A percentile compares a stretch with the other conserved stretches of the same genome.
Evolutionary conservation across 148 eudicot genomes (phyloP).

Genomic region (Vaccinium myrtillus): DNA sequence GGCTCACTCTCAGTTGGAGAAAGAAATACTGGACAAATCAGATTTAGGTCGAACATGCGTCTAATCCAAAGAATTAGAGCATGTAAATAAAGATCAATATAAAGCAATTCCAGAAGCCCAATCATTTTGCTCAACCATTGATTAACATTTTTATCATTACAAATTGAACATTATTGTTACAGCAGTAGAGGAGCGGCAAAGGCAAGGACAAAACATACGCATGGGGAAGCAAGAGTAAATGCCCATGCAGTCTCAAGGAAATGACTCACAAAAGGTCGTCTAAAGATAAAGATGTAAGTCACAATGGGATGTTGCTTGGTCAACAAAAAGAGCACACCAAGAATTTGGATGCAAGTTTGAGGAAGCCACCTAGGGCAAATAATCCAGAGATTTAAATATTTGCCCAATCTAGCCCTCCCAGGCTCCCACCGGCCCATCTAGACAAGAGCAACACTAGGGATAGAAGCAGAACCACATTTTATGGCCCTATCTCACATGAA

Average conservation of each 20-base stretch:
- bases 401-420: constrained; percentile 1
- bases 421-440: not conserved
- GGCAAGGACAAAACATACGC: constrained; percentile 2
- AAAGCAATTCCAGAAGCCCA: constrained; percentile 9
- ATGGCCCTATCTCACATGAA: not conserved
- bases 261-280: not conserved
- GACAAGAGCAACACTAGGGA: not conserved
- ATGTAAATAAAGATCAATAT: not conserved
- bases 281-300: not conserved
- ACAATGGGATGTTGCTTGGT: not conserved
- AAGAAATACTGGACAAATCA: not conserved
- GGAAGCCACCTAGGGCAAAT: not conserved
- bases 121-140: not conserved
- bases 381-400: not conserved
- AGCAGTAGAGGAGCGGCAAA: constrained; percentile 2
- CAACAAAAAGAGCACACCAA: not conserved
- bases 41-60: not conserved
- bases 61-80: not conserved
- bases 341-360: not conserved
- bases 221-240: not conserved
- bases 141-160: not conserved
- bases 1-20: not conserved
- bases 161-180: not conserved
- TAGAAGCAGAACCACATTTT: not conserved
- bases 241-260: constrained; percentile 1